Base-by-base conservation (phyloP, 495 filamentous ascomycete species). In the Emericellopsis terricola region DNA sequence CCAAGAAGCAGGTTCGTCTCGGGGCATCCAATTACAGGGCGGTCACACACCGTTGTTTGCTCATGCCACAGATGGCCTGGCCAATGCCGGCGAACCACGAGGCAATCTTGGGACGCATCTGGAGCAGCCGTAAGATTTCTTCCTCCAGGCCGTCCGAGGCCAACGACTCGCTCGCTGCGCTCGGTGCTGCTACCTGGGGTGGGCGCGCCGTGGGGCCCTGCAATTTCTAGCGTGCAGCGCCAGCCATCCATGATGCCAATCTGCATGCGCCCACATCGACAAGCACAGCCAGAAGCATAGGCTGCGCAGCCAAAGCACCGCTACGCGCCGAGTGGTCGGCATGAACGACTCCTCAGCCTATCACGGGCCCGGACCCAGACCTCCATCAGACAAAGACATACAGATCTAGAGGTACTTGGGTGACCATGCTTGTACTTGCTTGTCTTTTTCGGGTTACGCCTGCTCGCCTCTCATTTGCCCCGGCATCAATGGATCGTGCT, bases 321-420 rank as follows among this genome's bases (percentile, higher is more conserved):
- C 43, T 60, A 66, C 62, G 62, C 62, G 62, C 62, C 62, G 55
- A 62, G 54, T 62, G 62, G 62, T 46, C 47, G 48, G 48, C 49
- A 43, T 42, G 48, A 43, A 44, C 44, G 40, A 42, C 38, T 36
- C 41, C 49, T 40, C 53, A 51, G 51, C 62, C 59, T 60, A 66
- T 66, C 62, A 64, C 43, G 39, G 45, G 41, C 36, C 36, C 37
- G 35, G 41, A 40, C 48, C 37, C 48, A 46, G 41, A 51, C 48
- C 48, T 26, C 23, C 23, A 26, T 26, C 23, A 26, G 23, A 26
- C 23, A 26, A 11, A 26, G 23, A 26, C 23, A 26, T 26, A 26
- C 23, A 26, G 23, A 26, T 6, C 6, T 11, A 11, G 23, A 26
- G 23, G 23, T 26, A 26, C 23, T 11, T 26, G 6, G 23, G 6